A percentile compares a stretch with the other conserved stretches of the same genome.
These are phyloP conservation scores for Hanseniaspora sp. DNA, from an alignment of 1,139 yeast genomes.

Conservation along the genomic window DNA sequence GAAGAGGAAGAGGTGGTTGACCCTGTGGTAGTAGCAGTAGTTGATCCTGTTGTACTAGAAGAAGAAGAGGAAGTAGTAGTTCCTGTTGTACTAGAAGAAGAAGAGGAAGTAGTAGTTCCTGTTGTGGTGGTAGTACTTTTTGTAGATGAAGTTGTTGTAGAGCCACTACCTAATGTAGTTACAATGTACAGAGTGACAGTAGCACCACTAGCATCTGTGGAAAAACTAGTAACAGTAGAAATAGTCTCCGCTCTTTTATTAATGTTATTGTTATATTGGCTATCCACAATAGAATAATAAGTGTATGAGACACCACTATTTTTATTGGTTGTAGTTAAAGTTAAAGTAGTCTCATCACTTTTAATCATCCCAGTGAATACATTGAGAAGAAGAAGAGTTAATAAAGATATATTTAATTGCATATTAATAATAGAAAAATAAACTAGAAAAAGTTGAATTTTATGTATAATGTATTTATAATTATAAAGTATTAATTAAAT, in stretches of 20 bases:
- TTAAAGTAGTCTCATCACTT: neutral
- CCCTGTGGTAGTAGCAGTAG: neutral
- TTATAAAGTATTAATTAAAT: no score
- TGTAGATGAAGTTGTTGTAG: conserved; percentile 16
- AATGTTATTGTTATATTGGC: neutral
- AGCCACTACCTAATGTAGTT: conserved; percentile 8
- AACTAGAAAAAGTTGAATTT: neutral
- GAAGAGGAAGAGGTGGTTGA: conserved; percentile 15
- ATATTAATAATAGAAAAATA: neutral
- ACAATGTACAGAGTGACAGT: neutral
- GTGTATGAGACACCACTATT: neutral
- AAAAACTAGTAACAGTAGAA: conserved; percentile 9
- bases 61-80: conserved; percentile 5
- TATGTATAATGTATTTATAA: neutral
- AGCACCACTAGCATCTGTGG: conserved; percentile 15
- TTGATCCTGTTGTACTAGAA: conserved; percentile 16
- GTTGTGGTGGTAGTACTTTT: conserved; percentile 9
- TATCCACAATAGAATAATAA: neutral
- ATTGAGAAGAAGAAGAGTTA: neutral
- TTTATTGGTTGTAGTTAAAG: neutral
- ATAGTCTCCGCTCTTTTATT: conserved; percentile 13
- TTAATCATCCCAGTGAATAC: neutral
- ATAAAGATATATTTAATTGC: neutral
- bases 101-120: conserved; percentile 14
- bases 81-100: conserved; percentile 16